Evolutionary conservation across 2,329 filamentous ascomycete genomes (phyloP), one percentile per base, ranked within the genome.

Genomic region (Raffaelea albimanens): DNA sequence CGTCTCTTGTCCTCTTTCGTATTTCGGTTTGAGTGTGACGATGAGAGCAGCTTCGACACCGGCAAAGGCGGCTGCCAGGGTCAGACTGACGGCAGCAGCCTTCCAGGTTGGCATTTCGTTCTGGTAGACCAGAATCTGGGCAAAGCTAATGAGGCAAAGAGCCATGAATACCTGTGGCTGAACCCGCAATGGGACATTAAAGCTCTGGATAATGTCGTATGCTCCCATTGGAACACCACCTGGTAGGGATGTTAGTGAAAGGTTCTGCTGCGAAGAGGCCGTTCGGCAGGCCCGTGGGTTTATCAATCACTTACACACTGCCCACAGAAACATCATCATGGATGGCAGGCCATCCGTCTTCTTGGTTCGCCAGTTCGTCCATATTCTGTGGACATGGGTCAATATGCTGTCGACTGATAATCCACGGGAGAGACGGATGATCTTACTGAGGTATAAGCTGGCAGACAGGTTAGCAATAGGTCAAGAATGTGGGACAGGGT

Each of bases 321-420:
- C 77, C 78, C 79, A 83, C 1, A 82, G 60, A 52, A 82, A 75
- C 67, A 82, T 73, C 78, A 83, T 83, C 19, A 62, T 55, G 0
- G 68, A 69, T 0, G 79, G 79, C 2, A 83, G 62, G 2, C 80
- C 80, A 36, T 82, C 77, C 0, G 78, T 82, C 50, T 69, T 72
- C 57, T 83, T 82, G 13, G 65, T 70, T 19, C 69, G 67, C 71
- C 75, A 82, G 58, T 81, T 83, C 50, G 75, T 70, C 73, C 75
- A 81, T 64, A 83, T 80, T 52, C 52, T 55, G 19, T 25, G 18
- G 31, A 36, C 18, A 22, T 34, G 2, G 13, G 29, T 23, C 33
- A 11, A n/a, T 18, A 5, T 23, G 23, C 9, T 3, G 14, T 39
- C 14, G n/a, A n/a, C 22, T 2, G 16, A 21, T 20, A 21, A 40